Percentiles rank a stretch among this genome's conserved stretches.
These are phyloP conservation scores for Oidiodendron maius DNA, from an alignment of 495 filamentous ascomycete species.

Conservation along the genomic window DNA sequence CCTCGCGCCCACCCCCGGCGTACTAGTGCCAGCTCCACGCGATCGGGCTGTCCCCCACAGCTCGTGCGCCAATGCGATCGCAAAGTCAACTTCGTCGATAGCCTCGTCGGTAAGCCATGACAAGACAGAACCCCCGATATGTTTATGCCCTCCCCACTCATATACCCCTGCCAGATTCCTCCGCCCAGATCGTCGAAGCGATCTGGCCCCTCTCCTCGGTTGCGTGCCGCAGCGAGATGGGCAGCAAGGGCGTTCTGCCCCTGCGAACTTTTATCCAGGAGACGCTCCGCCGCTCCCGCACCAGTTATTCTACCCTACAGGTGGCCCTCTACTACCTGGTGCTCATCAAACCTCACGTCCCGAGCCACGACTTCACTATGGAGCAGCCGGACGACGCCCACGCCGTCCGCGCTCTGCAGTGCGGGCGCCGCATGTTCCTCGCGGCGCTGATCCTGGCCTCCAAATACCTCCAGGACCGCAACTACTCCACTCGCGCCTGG, in stretches of 20 bases:
- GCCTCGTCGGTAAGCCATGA: constrained; percentile 84
- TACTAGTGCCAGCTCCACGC: constrained; percentile 47
- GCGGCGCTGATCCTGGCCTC: constrained; percentile 89
- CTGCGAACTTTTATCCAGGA: constrained; percentile 96
- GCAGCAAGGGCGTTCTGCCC: constrained; percentile 70
- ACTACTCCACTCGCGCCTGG: constrained; percentile 95
- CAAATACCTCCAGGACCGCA: constrained; percentile 96
- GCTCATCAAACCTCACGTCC: constrained; percentile 87
- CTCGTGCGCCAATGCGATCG: constrained; percentile 87
- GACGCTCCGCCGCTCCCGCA: constrained; percentile 87
- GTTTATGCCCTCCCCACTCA: constrained; percentile 24
- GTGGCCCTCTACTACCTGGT: constrained; percentile 96
- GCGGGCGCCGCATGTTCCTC: constrained; percentile 96
- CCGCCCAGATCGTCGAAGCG: constrained; percentile 92
- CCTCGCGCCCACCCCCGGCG: constrained; percentile 80
- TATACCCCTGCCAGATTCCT: constrained; percentile 65
- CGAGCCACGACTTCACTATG: constrained; percentile 73
- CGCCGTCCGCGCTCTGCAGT: constrained; percentile 77
- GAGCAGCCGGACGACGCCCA: constrained; percentile 76
- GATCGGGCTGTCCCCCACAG: constrained; percentile 64
- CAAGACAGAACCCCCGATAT: constrained; percentile 2
- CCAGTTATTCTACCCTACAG: constrained; percentile 95
- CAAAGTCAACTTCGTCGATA: constrained; percentile 94
- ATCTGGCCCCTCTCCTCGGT: constrained; percentile 86
- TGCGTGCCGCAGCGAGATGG: constrained; percentile 47